Base-by-base conservation (phyloP, 2,329 filamentous ascomycete genomes). In the Hysterium pulicare region DNA sequence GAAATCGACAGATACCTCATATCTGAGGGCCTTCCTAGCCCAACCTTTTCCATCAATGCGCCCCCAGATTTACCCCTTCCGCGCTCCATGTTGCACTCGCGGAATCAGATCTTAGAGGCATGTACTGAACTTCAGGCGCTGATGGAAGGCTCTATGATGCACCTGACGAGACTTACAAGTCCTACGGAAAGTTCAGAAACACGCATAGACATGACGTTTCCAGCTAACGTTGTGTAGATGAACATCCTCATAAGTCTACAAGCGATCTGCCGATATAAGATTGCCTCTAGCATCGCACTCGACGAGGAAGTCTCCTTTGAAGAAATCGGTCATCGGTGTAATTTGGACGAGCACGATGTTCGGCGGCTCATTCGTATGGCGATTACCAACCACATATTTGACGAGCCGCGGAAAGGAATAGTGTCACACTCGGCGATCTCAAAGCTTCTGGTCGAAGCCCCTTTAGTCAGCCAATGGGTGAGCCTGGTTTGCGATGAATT, bases 291-390 rank as follows among this genome's bases (percentile, higher is more conserved):
- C 16, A 40, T 53, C 31, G 46, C 49, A 3, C 24, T 41, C 16
- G 45, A 50, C 26, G 37, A 33, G 19, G 41, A 43, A 22, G 31
- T 37, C 15, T 44, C 49, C 26, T 47, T 40, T 28, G 38, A 35
- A 30, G 41, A 47, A 21, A 21, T 49, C 26, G 33, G 44, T 20
- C 9, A 20, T 23, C 32, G 30, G n/a, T 36, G 26, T 37, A 38
- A 35, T 10, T 9, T 47, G n/a, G 44, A 44, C 32, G 30, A 28
- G 20, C 34, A 37, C 32, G 46, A 45, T 24, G 30, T 66, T 8
- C 51, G 56, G 21, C 66, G 70, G 15, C 42, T 72, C 1, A 33
- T 70, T 15, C 67, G 68, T 8, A n/a, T n/a, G n/a, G n/a, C n/a
- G n/a, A n/a, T n/a, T n/a, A n/a, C n/a, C n/a, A n/a, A n/a, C n/a